Conservation (phyloP, 306 rosid species). For the Vigna trinervia region DNA sequence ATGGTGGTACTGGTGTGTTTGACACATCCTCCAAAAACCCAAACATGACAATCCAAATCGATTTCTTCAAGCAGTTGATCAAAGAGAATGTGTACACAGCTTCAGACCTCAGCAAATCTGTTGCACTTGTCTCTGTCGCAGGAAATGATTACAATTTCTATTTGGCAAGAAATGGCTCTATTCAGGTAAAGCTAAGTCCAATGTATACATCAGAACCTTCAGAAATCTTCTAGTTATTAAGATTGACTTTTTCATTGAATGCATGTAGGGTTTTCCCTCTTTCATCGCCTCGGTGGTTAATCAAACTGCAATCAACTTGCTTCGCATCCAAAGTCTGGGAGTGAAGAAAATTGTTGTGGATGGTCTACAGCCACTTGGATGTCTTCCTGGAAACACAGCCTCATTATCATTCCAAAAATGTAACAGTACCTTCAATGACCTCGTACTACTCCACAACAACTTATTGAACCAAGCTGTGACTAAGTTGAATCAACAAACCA, state of each 20-base stretch:
- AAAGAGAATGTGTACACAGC: conserved; percentile 44
- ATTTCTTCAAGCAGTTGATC: conserved; percentile 55
- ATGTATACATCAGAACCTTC: too few species aligned
- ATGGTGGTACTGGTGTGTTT: conserved; percentile 81
- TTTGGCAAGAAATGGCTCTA: conserved; percentile 46
- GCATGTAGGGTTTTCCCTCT: conserved; percentile 36
- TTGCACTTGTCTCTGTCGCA: conserved; percentile 63
- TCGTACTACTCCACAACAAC: conserved; percentile 60
- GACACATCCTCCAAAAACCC: conserved; percentile 53
- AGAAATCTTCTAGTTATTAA: too few species aligned
- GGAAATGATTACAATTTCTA: conserved; percentile 71
- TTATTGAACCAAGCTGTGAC: conserved; percentile 58
- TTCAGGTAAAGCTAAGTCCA: conserved; percentile 9
- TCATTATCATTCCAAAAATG: conserved; percentile 52
- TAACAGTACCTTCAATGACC: conserved; percentile 49
- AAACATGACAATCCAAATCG: conserved; percentile 75
- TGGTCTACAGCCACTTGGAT: conserved; percentile 67
- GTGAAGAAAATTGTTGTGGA: conserved; percentile 64
- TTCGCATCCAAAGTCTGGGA: conserved; percentile 61
- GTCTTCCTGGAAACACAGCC: conserved; percentile 59
- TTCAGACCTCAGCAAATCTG: conserved; percentile 56
- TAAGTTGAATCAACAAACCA: conserved; percentile 54
- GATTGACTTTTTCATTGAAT: background rate
- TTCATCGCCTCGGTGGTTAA: conserved; percentile 60
- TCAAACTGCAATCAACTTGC: conserved; percentile 57